phyloP scores from a whole-genome alignment of 2,329 filamentous ascomycete genomes.

The Conoideocrella luteorostrata region DNA sequence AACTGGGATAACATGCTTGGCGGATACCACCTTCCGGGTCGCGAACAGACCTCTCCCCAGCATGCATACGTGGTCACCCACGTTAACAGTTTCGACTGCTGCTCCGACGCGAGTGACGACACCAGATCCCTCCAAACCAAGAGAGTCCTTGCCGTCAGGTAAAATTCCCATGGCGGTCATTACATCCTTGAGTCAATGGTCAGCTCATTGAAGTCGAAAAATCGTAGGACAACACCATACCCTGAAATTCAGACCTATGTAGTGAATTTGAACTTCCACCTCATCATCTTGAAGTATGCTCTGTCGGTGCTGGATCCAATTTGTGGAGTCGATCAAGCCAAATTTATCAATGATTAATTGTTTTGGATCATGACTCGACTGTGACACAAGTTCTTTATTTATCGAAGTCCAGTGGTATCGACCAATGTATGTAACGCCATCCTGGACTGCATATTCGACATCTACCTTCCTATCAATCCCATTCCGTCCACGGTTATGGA shows the following conservation, averaged over 20 bases:
- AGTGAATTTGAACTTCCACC: conserved; percentile 4
- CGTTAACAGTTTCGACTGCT: conserved; percentile 8
- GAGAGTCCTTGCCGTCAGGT: not conserved
- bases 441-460: too few relatives aligned
- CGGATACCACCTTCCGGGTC: not conserved
- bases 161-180: conserved; percentile 7
- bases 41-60: not conserved
- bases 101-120: conserved; percentile 11
- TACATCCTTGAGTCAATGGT: too few relatives aligned
- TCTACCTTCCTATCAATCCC: too few relatives aligned
- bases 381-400: too few relatives aligned
- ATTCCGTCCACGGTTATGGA: too few relatives aligned
- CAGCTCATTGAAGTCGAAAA: too few relatives aligned
- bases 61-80: conserved; percentile 6
- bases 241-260: conserved; percentile 4
- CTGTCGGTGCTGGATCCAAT: not conserved
- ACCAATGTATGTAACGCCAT: too few relatives aligned
- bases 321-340: not conserved
- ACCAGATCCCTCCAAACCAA: conserved; percentile 16
- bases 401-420: too few relatives aligned
- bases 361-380: too few relatives aligned
- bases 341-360: too few relatives aligned
- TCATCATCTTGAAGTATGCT: not conserved
- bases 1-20: not conserved
- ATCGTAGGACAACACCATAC: not conserved